These are phyloP conservation scores for Aureobasidium vineae DNA, from an alignment of 2,329 filamentous ascomycete genomes.

Conservation along the genomic window DNA sequence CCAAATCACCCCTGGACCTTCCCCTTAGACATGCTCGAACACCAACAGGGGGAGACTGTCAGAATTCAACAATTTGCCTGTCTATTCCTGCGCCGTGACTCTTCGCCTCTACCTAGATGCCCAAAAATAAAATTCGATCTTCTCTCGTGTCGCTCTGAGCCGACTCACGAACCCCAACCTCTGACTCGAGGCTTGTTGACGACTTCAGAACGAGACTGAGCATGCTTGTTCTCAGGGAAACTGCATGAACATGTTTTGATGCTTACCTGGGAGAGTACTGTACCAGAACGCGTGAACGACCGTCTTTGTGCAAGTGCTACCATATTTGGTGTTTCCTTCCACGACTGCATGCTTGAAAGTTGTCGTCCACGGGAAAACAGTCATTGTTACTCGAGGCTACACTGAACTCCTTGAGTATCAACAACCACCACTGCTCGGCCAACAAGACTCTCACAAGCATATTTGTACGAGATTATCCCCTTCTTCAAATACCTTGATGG, in stretches of 20 bases:
- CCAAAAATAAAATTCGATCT: no score
- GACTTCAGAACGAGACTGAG: not conserved
- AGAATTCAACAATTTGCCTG: not conserved
- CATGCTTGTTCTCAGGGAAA: not conserved
- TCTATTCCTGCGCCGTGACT: not conserved
- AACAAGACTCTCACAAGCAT: not conserved
- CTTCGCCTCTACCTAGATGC: not conserved
- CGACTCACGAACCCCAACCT: not conserved
- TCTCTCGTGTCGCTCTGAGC: not conserved
- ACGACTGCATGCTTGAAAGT: no score
- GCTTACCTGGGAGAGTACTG: not conserved
- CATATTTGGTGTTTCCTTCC: not conserved
- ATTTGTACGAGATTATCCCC: no score
- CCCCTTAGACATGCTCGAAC: not conserved
- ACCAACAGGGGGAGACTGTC: conserved; percentile 16
- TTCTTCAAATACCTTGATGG: not conserved
- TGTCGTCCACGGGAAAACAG: no score
- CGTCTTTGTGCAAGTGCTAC: not conserved
- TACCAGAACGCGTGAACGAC: not conserved
- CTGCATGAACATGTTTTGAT: not conserved
- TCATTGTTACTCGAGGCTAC: not conserved
- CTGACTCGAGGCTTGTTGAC: not conserved
- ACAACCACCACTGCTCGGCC: not conserved
- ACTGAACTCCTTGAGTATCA: not conserved
- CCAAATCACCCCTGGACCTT: conserved; percentile 5